Base-by-base conservation (phyloP, 768 basidiomycete genomes). In the Leccinellum luteum region DNA sequence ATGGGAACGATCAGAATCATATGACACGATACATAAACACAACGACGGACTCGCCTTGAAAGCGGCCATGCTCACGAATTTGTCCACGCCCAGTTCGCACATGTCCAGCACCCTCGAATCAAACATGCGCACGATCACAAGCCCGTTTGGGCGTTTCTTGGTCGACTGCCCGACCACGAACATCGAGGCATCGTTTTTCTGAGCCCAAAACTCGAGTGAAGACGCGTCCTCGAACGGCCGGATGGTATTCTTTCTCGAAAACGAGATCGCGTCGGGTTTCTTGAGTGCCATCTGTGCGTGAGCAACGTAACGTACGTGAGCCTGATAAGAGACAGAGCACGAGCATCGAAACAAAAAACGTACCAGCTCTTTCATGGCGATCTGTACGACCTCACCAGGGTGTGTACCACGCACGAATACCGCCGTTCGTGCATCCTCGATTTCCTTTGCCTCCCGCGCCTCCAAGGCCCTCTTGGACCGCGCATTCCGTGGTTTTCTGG, bases 401-500 rank as follows among this genome's bases (percentile, higher is more conserved):
- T 92, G 87, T 17, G 88, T 90, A 10, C 95, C 94, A 61, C 87
- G 84, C 25, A 97, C 93, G 71, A 99, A 96, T 56, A 99, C 82
- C 12, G 88, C 87, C 21, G 87, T 93, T 63, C 94, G 86, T 34
- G 85, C 80, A 68, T 92, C 93, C 74, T 95, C 94, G 55, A 96
- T 79, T 64, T 94, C 87, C 69, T 96, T 95, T 1, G 97, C 85
- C 66, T 89, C 89, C 12, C 94, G 83, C 34, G 89, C 90, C 30
- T 91, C 90, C 64, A 95, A 66, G 0, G 84, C 95, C 59, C 97
- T 82, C 75, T 98, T 99, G 14, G 90, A 90, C 34, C 96, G 85
- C 6, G 97, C 95, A 81, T 96, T 98, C 79, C 90, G 92, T 21
- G 97, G 93, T 78, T 96, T 98, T 67, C 87, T 89, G 53, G 4